Evolutionary conservation across 257 asterid genomes (phyloP).

Genomic region (Cinchona pubescens): DNA sequence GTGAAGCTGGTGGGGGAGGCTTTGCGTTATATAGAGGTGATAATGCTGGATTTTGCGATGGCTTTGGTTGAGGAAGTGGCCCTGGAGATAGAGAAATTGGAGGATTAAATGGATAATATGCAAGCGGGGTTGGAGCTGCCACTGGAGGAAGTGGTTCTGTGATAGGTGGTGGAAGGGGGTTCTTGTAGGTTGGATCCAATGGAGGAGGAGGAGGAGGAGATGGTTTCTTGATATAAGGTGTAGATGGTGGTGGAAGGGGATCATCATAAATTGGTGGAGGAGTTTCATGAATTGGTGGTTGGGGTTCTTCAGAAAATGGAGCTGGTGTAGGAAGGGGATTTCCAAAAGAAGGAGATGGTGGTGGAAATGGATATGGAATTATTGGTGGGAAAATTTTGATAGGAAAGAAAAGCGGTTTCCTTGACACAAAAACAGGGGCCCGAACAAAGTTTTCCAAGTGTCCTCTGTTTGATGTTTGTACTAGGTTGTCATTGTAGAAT

Average conservation of each 20-base stretch:
- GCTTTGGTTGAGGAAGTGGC: neutral
- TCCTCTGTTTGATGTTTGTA: neutral
- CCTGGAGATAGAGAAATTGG: neutral
- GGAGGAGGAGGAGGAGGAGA: constrained; percentile 5
- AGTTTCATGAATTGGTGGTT: neutral
- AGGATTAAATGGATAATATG: neutral
- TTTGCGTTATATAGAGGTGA: constrained; percentile 9
- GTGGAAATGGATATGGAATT: constrained; percentile 4
- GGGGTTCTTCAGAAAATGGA: neutral
- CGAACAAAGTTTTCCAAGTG: neutral
- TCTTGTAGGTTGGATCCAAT: neutral
- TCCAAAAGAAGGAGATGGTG: neutral
- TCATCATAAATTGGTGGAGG: neutral
- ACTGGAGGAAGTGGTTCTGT: neutral
- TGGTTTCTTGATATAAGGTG: neutral
- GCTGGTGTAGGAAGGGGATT: constrained; percentile 1
- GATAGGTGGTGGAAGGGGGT: constrained; percentile 6
- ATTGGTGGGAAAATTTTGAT: neutral
- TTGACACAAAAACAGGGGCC: neutral
- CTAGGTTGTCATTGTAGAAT: neutral
- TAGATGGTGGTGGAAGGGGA: neutral
- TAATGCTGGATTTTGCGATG: constrained; percentile 1
- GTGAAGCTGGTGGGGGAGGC: constrained; percentile 23
- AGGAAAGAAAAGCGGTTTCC: constrained; percentile 13
- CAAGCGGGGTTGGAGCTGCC: neutral